Evolutionary conservation across 2,329 filamentous ascomycete species (phyloP), one percentile per base, ranked within the genome.

Genomic region (Polychaeton citri): DNA sequence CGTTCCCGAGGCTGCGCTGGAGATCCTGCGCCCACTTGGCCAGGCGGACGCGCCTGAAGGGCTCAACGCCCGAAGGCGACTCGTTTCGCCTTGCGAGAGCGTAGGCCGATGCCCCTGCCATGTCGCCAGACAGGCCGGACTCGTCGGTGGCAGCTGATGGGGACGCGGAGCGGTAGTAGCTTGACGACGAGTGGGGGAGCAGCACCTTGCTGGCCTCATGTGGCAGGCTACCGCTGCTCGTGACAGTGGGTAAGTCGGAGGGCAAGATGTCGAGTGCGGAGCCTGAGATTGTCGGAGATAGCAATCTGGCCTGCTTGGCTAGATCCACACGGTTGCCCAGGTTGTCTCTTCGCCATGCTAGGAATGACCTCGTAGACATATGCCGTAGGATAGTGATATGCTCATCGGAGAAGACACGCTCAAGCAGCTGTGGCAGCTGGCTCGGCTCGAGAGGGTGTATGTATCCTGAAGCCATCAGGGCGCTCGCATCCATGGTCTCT

Each of bases 381-480:
- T 96, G 80, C 19, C 88, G 77, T 35, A 96, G 69, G 69, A 83
- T 87, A 3, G 81, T 71, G 24, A 86, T 72, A 21, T 81, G 86
- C 32, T 88, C 78, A 3, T 72, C 69, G 32, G 85, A 79, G 48
- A 96, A 87, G 1, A 95, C 63, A 13, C 74, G 72, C 6, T 75
- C 65, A n/a, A 93, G 72, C 1, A 96, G 65, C 6, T 63, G 58
- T 4, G 58, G 51, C 2, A 96, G 71, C 38, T 96, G 87, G 6
- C 85, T 90, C 1, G 72, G 60, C 3, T 82, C 61, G 4, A 95
- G 66, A 1, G 88, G 88, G 42, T 84, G 79, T 10, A 90, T 66
- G 53, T 95, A 96, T 49, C 90, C 82, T 1, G 87, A 79, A 38
- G 79, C 86, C 88, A 96, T 96, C 13, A 96, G 69, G 0, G 93